Base-by-base conservation (phyloP, 2,329 filamentous ascomycete genomes). In the Monilinia vaccinii-corymbosi region DNA sequence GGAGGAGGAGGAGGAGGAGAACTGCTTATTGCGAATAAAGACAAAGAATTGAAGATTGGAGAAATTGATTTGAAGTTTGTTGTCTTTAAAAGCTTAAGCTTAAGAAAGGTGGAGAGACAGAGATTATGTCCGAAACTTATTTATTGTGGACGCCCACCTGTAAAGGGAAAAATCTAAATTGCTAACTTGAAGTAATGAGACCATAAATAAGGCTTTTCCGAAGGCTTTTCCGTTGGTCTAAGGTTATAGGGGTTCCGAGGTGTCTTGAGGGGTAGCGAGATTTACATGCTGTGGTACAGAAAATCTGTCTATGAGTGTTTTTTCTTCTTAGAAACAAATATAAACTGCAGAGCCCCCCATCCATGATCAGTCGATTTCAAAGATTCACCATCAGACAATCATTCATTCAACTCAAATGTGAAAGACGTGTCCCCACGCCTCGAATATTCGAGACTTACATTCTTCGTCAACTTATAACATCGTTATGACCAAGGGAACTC, bases 381-480 rank as follows among this genome's bases (percentile, higher is more conserved):
- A 53, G 31, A 16, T 42, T 32, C 25, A 53, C 25, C 25, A 25
- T 8, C 4, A 36, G 34, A n/a, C 3, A 8, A n/a, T 16, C n/a
- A 3, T 14, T 6, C 1, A 6, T 8, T 3, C 8, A 0, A 42
- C 8, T 21, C 16, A 14, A 38, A 1, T n/a, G 10, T 25, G 6
- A 3, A 25, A 2, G 1, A 13, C 16, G 2, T 18, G 3, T 2
- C 0, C 1, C 6, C 16, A 16, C 0, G 2, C 1, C 25, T 42
- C 18, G 38, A 44, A 44, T 10, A 5, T 44, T 53, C 38, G 38
- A 44, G 38, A 10, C 2, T 34, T 7, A 18, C 1, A 2, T 44
- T 32, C 11, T 23, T 42, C 21, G 0, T 42, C 18, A 10, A 1
- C 36, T 42, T 6, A 28, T 28, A 14, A 28, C 3, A 28, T 52